phyloP scores from a whole-genome alignment of 371 early-diverging fungal species.

The Chytridium lagenaria region DNA sequence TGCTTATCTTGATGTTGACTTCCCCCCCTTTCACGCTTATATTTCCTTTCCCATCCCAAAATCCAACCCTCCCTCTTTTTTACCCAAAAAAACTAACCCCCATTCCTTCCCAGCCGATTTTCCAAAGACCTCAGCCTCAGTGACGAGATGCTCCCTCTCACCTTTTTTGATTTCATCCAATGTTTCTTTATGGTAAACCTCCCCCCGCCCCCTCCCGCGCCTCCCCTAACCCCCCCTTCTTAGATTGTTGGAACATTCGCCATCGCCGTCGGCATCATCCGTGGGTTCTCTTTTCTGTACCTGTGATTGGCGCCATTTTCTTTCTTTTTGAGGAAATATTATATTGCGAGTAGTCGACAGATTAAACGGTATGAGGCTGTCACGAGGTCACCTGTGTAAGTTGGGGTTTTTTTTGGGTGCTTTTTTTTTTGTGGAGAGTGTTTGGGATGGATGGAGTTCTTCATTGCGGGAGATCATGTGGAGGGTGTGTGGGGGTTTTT shows the following conservation, averaged over 20 bases:
- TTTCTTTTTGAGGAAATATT: slow-evolving; percentile 41
- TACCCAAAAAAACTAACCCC: too few relatives aligned
- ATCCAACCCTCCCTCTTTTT: too few relatives aligned
- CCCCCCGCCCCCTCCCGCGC: too few relatives aligned
- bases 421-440: neutral
- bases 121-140: slow-evolving; percentile 31
- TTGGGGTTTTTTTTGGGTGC: neutral
- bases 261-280: slow-evolving; percentile 46
- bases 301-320: slow-evolving; percentile 44
- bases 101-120: too few relatives aligned
- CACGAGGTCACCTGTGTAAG: slow-evolving; percentile 50
- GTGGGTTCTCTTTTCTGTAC: slow-evolving; percentile 44
- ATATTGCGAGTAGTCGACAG: slow-evolving; percentile 48
- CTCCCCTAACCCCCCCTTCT: too few relatives aligned
- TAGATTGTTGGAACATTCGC: slow-evolving; percentile 45
- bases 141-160: slow-evolving; percentile 55
- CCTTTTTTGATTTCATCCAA: slow-evolving; percentile 54
- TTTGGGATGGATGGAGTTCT: too few relatives aligned
- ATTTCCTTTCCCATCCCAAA: too few relatives aligned
- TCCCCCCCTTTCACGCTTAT: too few relatives aligned
- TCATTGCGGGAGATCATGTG: too few relatives aligned
- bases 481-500: too few relatives aligned
- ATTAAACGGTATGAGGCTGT: slow-evolving; percentile 56
- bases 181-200: slow-evolving; percentile 41
- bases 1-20: too few relatives aligned